Evolutionary conservation across 2,329 filamentous ascomycete genomes (phyloP), one percentile per base, ranked within the genome.

Genomic region (Colletotrichum endophyticum): DNA sequence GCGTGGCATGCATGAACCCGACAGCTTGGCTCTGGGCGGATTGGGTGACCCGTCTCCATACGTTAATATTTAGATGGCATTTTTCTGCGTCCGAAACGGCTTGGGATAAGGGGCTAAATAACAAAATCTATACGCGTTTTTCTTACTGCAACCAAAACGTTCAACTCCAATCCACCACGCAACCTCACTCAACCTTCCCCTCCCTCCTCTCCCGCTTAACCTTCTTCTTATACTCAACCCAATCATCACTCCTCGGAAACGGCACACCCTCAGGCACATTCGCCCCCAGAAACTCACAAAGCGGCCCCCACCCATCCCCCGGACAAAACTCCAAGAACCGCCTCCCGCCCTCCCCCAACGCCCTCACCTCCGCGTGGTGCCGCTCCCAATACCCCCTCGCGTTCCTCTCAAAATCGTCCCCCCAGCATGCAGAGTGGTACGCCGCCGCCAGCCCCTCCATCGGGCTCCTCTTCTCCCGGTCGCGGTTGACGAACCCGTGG

Each of bases 171-270:
- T 53, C 44, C n/a, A 53, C 44, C 44, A 53, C 44, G 6, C 44
- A 53, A 53, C 44, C 11, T 53, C 44, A 22, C 6, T 53, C 44
- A 22, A 22, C 11, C 59, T 44, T 44, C 66, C 30, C 13, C 39
- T 59, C 25, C 68, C 56, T 66, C 64, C 67, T 73, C 76, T 81
- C 76, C 36, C 28, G 66, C 66, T 79, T 68, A n/a, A 80, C 78
- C 66, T 66, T 72, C 73, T 79, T 79, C 77, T 83, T 83, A 36
- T 81, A 83, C 66, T 73, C 79, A 7, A 76, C 69, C 83, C 82
- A 83, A 57, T 82, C 82, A 67, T 83, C 82, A 36, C 78, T 80
- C 44, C 80, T 78, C 2, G 82, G 83, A 16, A 81, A 84, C 7
- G 79, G 73, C 25, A 69, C 68, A 6, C 44, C 44, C 44, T 78